A percentile compares a stretch with the other conserved stretches of the same genome.
These are phyloP conservation scores for Lodderomyces elongisporus DNA, from an alignment of 1,139 yeast genomes.

Conservation along the genomic window DNA sequence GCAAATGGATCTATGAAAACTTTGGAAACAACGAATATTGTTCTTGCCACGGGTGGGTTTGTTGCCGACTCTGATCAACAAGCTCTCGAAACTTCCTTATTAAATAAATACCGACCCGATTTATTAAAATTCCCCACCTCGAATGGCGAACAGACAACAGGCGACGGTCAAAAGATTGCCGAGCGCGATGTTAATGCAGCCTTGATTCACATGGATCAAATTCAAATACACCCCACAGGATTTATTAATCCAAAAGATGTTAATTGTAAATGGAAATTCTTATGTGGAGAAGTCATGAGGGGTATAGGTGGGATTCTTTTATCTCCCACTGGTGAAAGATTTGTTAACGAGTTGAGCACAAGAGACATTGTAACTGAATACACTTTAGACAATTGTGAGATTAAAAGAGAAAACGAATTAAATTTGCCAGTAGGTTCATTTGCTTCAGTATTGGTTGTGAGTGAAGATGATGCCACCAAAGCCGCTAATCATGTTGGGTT, in stretches of 20 bases:
- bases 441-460: constrained; percentile 24
- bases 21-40: constrained; percentile 17
- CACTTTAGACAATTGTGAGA: constrained; percentile 19
- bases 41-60: constrained; percentile 38
- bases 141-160: constrained; percentile 31
- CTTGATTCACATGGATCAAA: constrained; percentile 32
- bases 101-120: constrained; percentile 31
- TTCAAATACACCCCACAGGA: constrained; percentile 40
- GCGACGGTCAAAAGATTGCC: constrained; percentile 37
- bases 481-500: constrained; percentile 29
- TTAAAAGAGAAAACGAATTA: constrained; percentile 10
- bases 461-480: constrained; percentile 21
- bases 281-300: constrained; percentile 35
- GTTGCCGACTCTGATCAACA: constrained; percentile 26
- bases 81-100: constrained; percentile 15
- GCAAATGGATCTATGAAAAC: neutral
- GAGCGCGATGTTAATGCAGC: constrained; percentile 26
- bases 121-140: constrained; percentile 29
- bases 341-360: constrained; percentile 32
- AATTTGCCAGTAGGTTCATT: constrained; percentile 12
- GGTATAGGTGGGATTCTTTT: constrained; percentile 37
- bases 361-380: constrained; percentile 30
- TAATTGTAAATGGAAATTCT: constrained; percentile 23
- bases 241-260: constrained; percentile 22
- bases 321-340: constrained; percentile 29